Evolutionary conservation across 139 green algal species (phyloP).

Genomic region (Pleodorina starrii): DNA sequence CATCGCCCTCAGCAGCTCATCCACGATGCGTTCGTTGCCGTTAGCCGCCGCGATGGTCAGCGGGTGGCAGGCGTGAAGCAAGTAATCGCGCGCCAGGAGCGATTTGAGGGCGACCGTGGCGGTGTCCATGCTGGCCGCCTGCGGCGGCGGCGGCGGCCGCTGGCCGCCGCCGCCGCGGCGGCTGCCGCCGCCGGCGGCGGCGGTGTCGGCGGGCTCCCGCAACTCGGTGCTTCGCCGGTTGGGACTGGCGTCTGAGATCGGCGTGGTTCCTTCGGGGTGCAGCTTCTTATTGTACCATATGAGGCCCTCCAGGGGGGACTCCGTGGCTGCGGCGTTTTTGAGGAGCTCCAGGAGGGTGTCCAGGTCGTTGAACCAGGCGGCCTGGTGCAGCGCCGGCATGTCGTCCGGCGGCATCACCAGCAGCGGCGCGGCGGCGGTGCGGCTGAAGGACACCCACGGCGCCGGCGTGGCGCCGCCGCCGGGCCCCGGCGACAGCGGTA

Average conservation of each 20-base stretch:
- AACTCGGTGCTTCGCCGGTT: no score
- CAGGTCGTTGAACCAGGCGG: slow-evolving; percentile 28
- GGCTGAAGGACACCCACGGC: neutral
- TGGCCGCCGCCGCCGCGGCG: no score
- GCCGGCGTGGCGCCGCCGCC: neutral
- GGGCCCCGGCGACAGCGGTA: neutral
- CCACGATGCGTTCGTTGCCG: slow-evolving; percentile 26
- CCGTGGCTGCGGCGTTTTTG: neutral
- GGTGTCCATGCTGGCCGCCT: neutral
- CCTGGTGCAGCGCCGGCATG: slow-evolving; percentile 8
- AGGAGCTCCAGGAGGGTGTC: slow-evolving; percentile 14
- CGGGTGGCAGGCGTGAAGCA: slow-evolving; percentile 34
- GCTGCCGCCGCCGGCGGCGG: neutral
- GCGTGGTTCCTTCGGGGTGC: no score
- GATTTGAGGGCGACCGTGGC: neutral
- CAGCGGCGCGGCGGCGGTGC: neutral
- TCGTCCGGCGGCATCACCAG: neutral
- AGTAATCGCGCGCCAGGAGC: neutral
- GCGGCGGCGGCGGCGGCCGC: neutral
- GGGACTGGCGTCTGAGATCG: no score
- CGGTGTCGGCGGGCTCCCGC: neutral
- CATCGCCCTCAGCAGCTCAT: slow-evolving; percentile 38
- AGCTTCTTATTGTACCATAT: slow-evolving; percentile 25
- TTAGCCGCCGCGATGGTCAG: slow-evolving; percentile 25
- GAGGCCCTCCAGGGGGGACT: neutral